Base-by-base conservation (phyloP, 176 grass and related monocot species). In the Hordeum marinum region DNA sequence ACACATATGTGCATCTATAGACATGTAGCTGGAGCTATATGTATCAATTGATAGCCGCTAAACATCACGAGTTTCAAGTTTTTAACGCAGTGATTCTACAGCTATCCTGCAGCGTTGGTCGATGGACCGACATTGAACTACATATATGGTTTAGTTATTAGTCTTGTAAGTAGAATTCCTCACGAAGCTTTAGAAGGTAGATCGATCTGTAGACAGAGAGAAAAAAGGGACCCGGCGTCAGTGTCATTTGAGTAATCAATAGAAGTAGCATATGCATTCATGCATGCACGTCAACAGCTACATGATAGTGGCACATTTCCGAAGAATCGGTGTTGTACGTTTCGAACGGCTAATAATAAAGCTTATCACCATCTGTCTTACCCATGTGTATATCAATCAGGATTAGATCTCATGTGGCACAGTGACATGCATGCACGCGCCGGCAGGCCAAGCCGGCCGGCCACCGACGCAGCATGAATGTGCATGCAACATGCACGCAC, bases 371-470 rank as follows among this genome's bases (percentile, higher is more conserved):
- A 21, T 57, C 52, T 42, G 1, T 10, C 41, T 73, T 7, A 29
- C 41, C 41, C 67, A 35, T 29, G 67, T 36, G 11, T 42, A 48
- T 57, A 55, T 55, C 52, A 3, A 54, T 62, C 64, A 72, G 73
- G 80, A 88, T 88, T 64, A 84, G 81, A 88, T 84, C 75, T 88
- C 75, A 73, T 72, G 80, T 72, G 73, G 11, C 9, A 55, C 18
- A 55, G 52, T 21, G 23, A 1, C 34, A 31, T n/a, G 18, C 32
- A 40, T 43, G 58, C 36, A 14, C 61, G 76, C 21, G 24, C 13
- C 15, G 11, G 70, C 43, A 20, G 11, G 3, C 11, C 40, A 15
- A 15, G 41, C 48, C 46, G 24, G 14, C 72, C 73, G 55, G 48
- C 48, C 73, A 35, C 48, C 18, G 55, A 52, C 48, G 48, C 48